Evolutionary conservation across 2,329 filamentous ascomycete species (phyloP).

Genomic region (Pleochaeta shiraiana): DNA sequence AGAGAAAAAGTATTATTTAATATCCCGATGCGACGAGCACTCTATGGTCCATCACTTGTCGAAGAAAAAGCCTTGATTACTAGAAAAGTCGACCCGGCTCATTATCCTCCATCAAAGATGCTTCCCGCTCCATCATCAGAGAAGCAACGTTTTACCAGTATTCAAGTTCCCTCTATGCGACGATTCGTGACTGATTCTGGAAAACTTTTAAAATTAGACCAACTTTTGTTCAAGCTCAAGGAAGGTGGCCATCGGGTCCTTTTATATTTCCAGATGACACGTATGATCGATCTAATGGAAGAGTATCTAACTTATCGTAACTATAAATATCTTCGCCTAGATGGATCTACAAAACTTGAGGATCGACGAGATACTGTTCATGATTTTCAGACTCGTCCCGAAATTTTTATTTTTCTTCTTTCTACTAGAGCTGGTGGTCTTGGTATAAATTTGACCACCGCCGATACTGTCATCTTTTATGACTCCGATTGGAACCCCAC

Average conservation of each 20-base stretch:
- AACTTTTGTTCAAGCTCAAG: slow-evolving; percentile 75
- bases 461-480: slow-evolving; percentile 99
- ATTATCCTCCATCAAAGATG: slow-evolving; percentile 40
- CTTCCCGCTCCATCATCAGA: slow-evolving; percentile 61
- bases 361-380: slow-evolving; percentile 90
- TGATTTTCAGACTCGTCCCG: slow-evolving; percentile 84
- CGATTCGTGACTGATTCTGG: slow-evolving; percentile 96
- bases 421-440: slow-evolving; percentile 94
- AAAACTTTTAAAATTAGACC: slow-evolving; percentile 80
- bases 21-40: slow-evolving; percentile 42
- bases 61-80: slow-evolving; percentile 58
- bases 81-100: slow-evolving; percentile 42
- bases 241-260: slow-evolving; percentile 81
- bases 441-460: slow-evolving; percentile 90
- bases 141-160: slow-evolving; percentile 72
- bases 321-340: slow-evolving; percentile 94
- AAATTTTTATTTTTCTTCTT: slow-evolving; percentile 93
- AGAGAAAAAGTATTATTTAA: slow-evolving; percentile 63
- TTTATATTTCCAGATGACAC: slow-evolving; percentile 99
- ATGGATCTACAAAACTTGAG: slow-evolving; percentile 93
- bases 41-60: slow-evolving; percentile 42
- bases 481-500: slow-evolving; percentile 99
- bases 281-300: slow-evolving; percentile 99
- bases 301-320: slow-evolving; percentile 98
- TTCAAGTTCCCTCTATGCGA: slow-evolving; percentile 86